These are phyloP conservation scores for Ceratobasidium theobromae DNA, from an alignment of 1,284 basidiomycete genomes.

Conservation along the genomic window DNA sequence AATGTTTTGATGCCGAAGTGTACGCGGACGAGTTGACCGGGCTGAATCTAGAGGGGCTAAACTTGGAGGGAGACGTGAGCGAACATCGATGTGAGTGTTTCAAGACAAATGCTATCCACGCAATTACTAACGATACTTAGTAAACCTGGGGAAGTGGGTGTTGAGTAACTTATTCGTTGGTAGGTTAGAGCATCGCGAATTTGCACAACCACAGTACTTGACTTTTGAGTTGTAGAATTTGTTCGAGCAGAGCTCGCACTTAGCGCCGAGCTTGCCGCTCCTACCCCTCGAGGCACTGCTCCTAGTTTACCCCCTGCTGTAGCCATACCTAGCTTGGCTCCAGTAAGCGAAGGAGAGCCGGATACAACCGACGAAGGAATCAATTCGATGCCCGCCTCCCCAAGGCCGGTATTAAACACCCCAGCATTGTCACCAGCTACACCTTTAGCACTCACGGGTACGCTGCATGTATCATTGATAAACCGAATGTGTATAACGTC, in stretches of 20 bases:
- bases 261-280: conserved; percentile 9
- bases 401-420: neutral
- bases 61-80: conserved; percentile 46
- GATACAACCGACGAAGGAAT: conserved; percentile 4
- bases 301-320: neutral
- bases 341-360: conserved; percentile 2
- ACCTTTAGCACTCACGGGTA: conserved; percentile 3
- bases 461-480: neutral
- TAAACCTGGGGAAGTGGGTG: conserved; percentile 81
- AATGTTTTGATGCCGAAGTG: conserved; percentile 91
- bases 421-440: neutral
- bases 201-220: too few species aligned
- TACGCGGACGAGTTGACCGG: conserved; percentile 89
- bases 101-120: neutral
- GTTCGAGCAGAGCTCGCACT: conserved; percentile 30
- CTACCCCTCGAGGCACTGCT: conserved; percentile 11
- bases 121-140: conserved; percentile 47
- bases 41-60: conserved; percentile 55
- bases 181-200: too few species aligned
- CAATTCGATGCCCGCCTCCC: conserved; percentile 14
- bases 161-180: conserved; percentile 70
- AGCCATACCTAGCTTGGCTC: conserved; percentile 3
- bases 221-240: conserved; percentile 20
- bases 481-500: too few species aligned
- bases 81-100: conserved; percentile 70